Evolutionary conservation across 139 green algal genomes (phyloP), one percentile per base, ranked within the genome.

Genomic region (Volvox reticuliferus): DNA sequence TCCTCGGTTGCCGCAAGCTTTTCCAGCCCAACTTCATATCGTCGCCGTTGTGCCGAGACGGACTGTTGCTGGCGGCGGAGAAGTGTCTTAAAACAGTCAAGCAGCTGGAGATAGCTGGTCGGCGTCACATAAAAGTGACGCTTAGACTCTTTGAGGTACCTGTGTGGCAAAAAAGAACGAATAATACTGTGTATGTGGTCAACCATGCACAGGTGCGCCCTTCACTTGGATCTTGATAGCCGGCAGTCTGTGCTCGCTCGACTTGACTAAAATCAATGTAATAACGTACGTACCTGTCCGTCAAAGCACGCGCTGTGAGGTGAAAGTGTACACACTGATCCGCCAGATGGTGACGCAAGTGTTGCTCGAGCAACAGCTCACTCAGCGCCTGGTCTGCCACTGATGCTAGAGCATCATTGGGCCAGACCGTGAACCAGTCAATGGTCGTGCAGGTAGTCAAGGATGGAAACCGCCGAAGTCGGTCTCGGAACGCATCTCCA

Each of bases 391-490:
- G 96, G 83, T 96, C 92, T 6, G 94, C 94, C 19, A 96, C 94
- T 12, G 73, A 88, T 0, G 28, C 69, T 78, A 96, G 73, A 0
- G 94, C 94, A 32, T 96, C 94, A 20, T 93, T 82, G 0, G 94
- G 94, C 94, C 94, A 96, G 17, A 92, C 89, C 44, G 91, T 94
- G 80, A 95, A 95, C 93, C 96, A 98, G 93, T 98, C 93, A 78
- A 97, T 96, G 26, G 95, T 98, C 35, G 92, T 96, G 94, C 95
- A 97, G 82, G 95, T 98, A 89, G 96, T 94, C 6, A 98, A 94
- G 2, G 95, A 96, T 12, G 96, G 96, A 93, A 97, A 98, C 69
- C 93, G 94, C 67, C 95, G 92, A 83, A 98, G 94, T 16, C 95
- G 95, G 62, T 97, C 95, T 2, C 95, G 85, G 91, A 98, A 97